phyloP scores from a whole-genome alignment of 2,329 filamentous ascomycete genomes.

The Aspergillus chevalieri region DNA sequence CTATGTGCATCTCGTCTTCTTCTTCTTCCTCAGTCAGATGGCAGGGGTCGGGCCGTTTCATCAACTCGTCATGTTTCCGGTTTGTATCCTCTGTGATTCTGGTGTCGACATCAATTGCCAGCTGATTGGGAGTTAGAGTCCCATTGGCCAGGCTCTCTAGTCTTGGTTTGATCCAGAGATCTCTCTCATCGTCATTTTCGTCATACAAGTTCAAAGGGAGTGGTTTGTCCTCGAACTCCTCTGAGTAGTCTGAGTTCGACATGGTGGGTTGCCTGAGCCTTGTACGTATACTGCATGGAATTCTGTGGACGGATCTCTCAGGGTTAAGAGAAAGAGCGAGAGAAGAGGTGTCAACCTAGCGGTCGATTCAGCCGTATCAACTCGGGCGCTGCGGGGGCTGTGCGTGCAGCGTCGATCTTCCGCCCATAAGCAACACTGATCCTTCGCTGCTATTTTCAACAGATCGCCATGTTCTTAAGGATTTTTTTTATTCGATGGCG shows the following conservation, averaged over 20 bases:
- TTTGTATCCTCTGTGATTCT: neutral
- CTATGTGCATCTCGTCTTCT: neutral
- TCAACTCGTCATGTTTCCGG: neutral
- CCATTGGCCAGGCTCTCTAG: neutral
- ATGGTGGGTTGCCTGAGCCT: neutral
- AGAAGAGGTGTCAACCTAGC: neutral
- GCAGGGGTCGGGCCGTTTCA: neutral
- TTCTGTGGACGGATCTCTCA: neutral
- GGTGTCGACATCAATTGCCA: neutral
- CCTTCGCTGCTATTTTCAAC: neutral
- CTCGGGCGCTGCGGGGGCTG: neutral
- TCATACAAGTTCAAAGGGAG: neutral
- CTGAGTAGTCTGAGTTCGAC: neutral
- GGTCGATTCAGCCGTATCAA: neutral
- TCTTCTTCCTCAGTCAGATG: neutral
- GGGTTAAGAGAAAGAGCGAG: neutral
- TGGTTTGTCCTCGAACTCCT: neutral
- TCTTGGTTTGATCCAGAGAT: constrained; percentile 1
- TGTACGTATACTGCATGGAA: neutral
- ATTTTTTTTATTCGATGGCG: neutral
- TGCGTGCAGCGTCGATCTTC: neutral
- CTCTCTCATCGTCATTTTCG: neutral
- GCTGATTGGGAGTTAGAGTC: neutral
- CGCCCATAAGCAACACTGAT: neutral
- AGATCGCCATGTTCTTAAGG: neutral